A percentile compares a stretch with the other conserved stretches of the same genome.
phyloP scores from a whole-genome alignment of 768 basidiomycete genomes.

The Chalciporus chontae region DNA sequence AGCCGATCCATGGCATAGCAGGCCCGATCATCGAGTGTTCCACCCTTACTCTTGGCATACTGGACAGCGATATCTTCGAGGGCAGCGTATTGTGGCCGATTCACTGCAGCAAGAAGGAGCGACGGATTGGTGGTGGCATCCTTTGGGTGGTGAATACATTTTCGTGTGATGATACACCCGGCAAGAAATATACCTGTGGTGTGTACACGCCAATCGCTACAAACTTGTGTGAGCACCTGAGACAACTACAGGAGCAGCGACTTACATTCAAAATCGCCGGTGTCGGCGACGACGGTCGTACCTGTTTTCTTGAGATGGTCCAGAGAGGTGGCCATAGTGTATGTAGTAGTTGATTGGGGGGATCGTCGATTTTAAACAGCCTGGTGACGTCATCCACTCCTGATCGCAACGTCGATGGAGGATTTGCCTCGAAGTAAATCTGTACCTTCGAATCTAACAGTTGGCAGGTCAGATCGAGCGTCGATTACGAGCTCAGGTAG shows the following conservation, averaged over 20 bases:
- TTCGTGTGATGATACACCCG: not conserved
- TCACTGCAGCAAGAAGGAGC: conserved; percentile 84
- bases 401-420: conserved; percentile 19
- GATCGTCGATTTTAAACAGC: not conserved
- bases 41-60: conserved; percentile 75
- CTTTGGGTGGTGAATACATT: conserved; percentile 32
- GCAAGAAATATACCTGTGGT: conserved; percentile 63
- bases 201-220: conserved; percentile 90
- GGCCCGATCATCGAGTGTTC: conserved; percentile 66
- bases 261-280: conserved; percentile 86
- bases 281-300: conserved; percentile 92
- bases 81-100: conserved; percentile 78
- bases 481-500: conserved; percentile 37
- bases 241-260: conserved; percentile 1
- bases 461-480: conserved; percentile 14
- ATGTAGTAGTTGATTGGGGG: not conserved
- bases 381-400: too few species aligned
- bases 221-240: conserved; percentile 17
- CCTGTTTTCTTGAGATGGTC: conserved; percentile 83
- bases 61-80: conserved; percentile 71
- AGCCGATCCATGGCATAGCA: conserved; percentile 82
- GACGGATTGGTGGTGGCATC: conserved; percentile 98
- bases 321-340: conserved; percentile 72
- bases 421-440: conserved; percentile 24
- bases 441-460: conserved; percentile 17